Conservation (phyloP, 129 eudicot species). For the Ambrosia trifida region DNA sequence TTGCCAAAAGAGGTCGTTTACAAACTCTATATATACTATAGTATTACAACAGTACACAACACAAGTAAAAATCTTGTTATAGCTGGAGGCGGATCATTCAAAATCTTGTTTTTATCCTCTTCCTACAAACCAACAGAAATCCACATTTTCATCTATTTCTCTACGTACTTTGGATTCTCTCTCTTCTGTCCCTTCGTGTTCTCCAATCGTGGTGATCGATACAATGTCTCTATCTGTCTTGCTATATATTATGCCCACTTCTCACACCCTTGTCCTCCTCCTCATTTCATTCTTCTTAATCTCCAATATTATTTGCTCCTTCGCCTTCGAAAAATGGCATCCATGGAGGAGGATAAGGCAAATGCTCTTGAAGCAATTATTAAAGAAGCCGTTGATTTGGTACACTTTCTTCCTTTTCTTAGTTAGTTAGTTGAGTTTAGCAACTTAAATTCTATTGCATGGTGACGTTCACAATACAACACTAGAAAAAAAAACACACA, state of each 20-base stretch:
- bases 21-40: slow-evolving; percentile 13
- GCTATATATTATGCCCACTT: slow-evolving; percentile 30
- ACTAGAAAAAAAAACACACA: too few relatives aligned
- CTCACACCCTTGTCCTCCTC: slow-evolving; percentile 9
- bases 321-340: too few relatives aligned
- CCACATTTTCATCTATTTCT: slow-evolving; percentile 26
- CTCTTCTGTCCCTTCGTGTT: slow-evolving; percentile 41
- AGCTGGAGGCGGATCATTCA: slow-evolving; percentile 40
- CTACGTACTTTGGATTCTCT: slow-evolving; percentile 36
- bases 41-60: too few relatives aligned
- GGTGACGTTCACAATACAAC: background rate
- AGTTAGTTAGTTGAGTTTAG: slow-evolving; percentile 8
- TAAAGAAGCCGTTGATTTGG: slow-evolving; percentile 67
- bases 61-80: slow-evolving; percentile 9
- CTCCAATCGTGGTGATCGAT: slow-evolving; percentile 42
- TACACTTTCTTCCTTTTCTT: too few relatives aligned
- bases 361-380: slow-evolving; percentile 56
- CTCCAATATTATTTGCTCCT: too few relatives aligned
- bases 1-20: slow-evolving; percentile 17
- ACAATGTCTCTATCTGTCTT: slow-evolving; percentile 35
- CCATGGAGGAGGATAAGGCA: slow-evolving; percentile 49
- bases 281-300: slow-evolving; percentile 17
- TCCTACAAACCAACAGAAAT: slow-evolving; percentile 8
- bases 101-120: slow-evolving; percentile 29
- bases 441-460: slow-evolving; percentile 16